Percentiles rank a stretch among this genome's conserved stretches.
phyloP scores from a whole-genome alignment of 2,329 filamentous ascomycete genomes.

The Alternaria tenuissima region DNA sequence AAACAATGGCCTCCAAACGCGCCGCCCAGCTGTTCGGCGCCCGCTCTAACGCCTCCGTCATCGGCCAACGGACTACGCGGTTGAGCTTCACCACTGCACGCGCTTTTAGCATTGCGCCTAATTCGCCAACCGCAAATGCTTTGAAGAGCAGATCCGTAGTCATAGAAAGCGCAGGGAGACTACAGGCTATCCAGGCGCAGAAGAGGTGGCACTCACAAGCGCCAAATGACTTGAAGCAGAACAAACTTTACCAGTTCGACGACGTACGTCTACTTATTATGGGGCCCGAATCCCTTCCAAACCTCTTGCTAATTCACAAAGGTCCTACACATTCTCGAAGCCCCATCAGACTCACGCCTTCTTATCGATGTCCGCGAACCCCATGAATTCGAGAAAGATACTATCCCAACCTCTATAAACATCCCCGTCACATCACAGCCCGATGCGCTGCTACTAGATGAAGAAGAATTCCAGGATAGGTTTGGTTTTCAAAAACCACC shows the following conservation, averaged over 20 bases:
- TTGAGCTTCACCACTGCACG: constrained; percentile 14
- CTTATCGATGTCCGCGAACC: constrained; percentile 75
- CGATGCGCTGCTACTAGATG: constrained; percentile 78
- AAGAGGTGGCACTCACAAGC: constrained; percentile 51
- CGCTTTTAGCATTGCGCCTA: constrained; percentile 15
- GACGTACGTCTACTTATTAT: constrained; percentile 35
- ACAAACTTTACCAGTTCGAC: constrained; percentile 53
- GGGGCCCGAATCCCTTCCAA: not conserved
- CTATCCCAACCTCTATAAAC: constrained; percentile 83
- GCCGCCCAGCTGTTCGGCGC: constrained; percentile 23
- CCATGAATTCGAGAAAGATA: constrained; percentile 66
- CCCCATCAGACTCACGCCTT: constrained; percentile 40
- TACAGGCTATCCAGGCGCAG: constrained; percentile 6
- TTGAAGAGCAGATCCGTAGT: not conserved
- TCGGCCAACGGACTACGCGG: constrained; percentile 16
- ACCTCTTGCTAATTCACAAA: constrained; percentile 15
- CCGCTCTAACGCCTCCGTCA: constrained; percentile 17
- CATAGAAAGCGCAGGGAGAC: not conserved
- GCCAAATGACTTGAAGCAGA: constrained; percentile 25
- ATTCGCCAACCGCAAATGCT: not conserved
- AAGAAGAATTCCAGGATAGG: constrained; percentile 81
- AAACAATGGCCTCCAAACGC: constrained; percentile 32
- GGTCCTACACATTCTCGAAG: constrained; percentile 47
- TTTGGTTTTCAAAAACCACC: constrained; percentile 70
- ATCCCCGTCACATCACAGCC: constrained; percentile 80